A percentile compares a stretch with the other conserved stretches of the same genome.
Evolutionary conservation across 2,329 filamentous ascomycete genomes (phyloP).

Genomic region (Colletotrichum limetticola): DNA sequence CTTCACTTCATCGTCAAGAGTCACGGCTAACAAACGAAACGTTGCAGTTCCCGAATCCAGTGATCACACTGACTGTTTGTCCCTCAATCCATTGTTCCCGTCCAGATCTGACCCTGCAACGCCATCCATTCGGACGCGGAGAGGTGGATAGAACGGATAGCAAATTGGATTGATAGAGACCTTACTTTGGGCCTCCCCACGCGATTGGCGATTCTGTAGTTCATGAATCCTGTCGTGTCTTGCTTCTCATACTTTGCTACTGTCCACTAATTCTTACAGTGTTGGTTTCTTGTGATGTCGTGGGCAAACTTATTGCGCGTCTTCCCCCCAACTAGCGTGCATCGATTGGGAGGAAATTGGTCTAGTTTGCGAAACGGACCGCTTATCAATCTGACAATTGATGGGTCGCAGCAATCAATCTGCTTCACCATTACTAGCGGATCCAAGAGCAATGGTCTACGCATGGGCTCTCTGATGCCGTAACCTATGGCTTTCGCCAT

Average conservation of each 20-base stretch:
- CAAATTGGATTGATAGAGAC: constrained; percentile 28
- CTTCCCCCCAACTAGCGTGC: not conserved
- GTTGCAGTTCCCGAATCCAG: not conserved
- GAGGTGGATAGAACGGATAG: constrained; percentile 32
- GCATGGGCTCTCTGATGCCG: constrained; percentile 72
- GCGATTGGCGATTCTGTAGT: constrained; percentile 17
- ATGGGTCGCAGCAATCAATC: constrained; percentile 64
- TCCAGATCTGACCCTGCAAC: constrained; percentile 13
- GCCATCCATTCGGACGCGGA: constrained; percentile 17
- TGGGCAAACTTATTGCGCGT: no score
- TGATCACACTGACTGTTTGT: not conserved
- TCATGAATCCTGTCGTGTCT: constrained; percentile 21
- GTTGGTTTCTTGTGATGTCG: not conserved
- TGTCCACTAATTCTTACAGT: constrained; percentile 26
- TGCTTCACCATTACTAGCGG: constrained; percentile 62
- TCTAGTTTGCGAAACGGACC: constrained; percentile 46
- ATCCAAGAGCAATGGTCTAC: constrained; percentile 64
- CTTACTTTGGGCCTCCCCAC: constrained; percentile 10
- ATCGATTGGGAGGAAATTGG: not conserved
- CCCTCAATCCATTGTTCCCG: not conserved
- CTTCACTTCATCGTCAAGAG: not conserved
- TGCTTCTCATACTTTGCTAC: constrained; percentile 21
- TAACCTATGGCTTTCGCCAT: constrained; percentile 40
- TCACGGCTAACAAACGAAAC: constrained; percentile 3
- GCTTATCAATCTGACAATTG: constrained; percentile 57